Percentiles rank a stretch among this genome's conserved stretches.
Conservation (phyloP, 306 rosid genomes). For the Macrotyloma uniflorum region DNA sequence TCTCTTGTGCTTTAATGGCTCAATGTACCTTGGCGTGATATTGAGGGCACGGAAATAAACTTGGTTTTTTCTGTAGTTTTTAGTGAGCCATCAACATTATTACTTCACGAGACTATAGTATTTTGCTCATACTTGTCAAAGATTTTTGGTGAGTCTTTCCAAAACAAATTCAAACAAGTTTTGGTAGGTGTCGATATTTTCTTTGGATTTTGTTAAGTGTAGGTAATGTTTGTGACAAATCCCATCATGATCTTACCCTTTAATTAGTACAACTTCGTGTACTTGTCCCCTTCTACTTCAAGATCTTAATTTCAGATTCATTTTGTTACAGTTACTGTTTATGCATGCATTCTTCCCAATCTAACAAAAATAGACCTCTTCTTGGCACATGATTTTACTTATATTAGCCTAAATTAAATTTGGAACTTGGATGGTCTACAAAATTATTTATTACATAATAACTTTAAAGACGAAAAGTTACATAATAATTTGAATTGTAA, state of each 20-base stretch:
- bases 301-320: not conserved
- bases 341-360: not conserved
- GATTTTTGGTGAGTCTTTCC: conserved; percentile 35
- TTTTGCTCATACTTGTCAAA: conserved; percentile 42
- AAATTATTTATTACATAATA: not conserved
- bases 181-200: conserved; percentile 28
- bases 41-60: conserved; percentile 17
- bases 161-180: conserved; percentile 31
- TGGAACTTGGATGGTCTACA: not conserved
- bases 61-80: not conserved
- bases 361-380: not conserved
- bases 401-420: not conserved
- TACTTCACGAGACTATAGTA: not conserved
- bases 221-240: not conserved
- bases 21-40: conserved; percentile 20
- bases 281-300: too few species aligned
- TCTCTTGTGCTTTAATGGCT: conserved; percentile 3
- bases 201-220: conserved; percentile 5
- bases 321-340: not conserved
- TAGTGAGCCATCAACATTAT: conserved; percentile 26
- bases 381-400: not conserved
- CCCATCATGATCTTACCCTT: not conserved
- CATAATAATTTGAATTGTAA: not conserved
- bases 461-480: not conserved
- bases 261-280: not conserved